phyloP scores from a whole-genome alignment of 306 rosid genomes.

The Senna siamea region DNA sequence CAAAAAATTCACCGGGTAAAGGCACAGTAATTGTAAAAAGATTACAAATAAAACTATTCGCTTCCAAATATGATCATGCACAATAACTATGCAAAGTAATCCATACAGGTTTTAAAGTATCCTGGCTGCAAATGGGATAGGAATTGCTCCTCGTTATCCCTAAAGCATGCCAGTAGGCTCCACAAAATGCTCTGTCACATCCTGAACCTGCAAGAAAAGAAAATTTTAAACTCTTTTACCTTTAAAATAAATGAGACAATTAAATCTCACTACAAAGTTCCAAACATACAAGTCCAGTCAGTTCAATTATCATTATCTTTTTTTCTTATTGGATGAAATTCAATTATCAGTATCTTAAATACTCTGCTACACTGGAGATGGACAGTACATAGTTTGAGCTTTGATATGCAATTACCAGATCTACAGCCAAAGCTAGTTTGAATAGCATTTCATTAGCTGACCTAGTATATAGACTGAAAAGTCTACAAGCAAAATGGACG shows the following conservation, averaged over 20 bases:
- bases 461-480: background rate
- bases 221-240: conserved; percentile 19
- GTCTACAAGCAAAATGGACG: conserved; percentile 18
- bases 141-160: conserved; percentile 52
- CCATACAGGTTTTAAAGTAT: conserved; percentile 74
- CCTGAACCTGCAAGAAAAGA: conserved; percentile 65
- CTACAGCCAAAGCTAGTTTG: background rate
- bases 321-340: background rate
- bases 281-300: background rate
- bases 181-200: conserved; percentile 90
- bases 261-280: conserved; percentile 22
- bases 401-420: background rate
- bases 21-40: conserved; percentile 20
- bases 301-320: conserved; percentile 15
- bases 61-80: background rate
- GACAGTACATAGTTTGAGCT: too few species aligned
- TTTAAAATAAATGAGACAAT: conserved; percentile 2
- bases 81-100: conserved; percentile 16
- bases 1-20: conserved; percentile 28
- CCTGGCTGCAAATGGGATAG: conserved; percentile 60
- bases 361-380: too few species aligned
- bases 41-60: background rate
- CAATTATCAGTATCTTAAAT: conserved; percentile 12
- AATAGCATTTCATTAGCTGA: background rate
- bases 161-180: conserved; percentile 78